Conservation (phyloP, 2,329 filamentous ascomycete species). For the Rutstroemia sp. region DNA sequence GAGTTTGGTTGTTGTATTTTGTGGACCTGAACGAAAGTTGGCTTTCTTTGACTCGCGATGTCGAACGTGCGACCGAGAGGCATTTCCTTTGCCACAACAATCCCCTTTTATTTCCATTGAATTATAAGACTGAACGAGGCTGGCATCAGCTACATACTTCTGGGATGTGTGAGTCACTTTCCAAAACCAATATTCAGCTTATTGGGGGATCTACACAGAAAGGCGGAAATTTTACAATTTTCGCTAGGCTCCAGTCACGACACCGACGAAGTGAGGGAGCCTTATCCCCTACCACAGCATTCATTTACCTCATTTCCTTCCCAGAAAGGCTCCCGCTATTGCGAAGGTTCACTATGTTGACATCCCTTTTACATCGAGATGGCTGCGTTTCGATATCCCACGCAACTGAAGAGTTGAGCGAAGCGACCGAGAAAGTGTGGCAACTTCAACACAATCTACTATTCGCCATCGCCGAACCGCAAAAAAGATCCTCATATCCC, state of each 20-base stretch:
- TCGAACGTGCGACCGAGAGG: conserved; percentile 3
- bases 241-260: not conserved
- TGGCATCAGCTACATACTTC: no score
- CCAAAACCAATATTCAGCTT: no score
- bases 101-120: not conserved
- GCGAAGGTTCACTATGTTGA: no score
- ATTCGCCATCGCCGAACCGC: no score
- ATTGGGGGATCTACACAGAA: not conserved
- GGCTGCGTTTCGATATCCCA: no score
- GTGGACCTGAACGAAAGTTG: not conserved
- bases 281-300: not conserved
- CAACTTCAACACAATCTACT: no score
- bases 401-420: no score
- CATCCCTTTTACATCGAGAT: no score
- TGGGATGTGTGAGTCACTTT: no score
- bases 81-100: not conserved
- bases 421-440: no score
- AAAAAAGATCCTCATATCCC: no score
- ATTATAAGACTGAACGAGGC: not conserved
- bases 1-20: not conserved
- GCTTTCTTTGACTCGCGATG: conserved; percentile 4
- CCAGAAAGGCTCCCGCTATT: no score
- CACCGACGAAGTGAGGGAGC: not conserved
- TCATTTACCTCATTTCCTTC: not conserved
- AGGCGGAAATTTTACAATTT: not conserved